Conservation (phyloP, 129 eudicot species). For the Mikania micrantha region DNA sequence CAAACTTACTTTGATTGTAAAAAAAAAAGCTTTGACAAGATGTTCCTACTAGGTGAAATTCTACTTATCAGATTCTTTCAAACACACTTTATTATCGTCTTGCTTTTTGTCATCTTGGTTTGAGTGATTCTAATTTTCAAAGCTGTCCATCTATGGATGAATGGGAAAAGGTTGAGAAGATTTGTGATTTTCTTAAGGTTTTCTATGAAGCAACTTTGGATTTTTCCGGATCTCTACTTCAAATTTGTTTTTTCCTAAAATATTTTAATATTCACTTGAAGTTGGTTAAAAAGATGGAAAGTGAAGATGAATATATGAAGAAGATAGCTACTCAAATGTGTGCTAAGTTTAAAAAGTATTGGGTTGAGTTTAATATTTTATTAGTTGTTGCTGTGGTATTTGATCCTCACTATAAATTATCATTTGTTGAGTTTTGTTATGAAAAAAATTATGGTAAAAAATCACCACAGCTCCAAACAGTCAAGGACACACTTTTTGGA, state of each 20-base stretch:
- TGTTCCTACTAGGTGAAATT: constrained; percentile 7
- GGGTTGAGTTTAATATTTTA: not conserved
- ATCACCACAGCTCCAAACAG: not conserved
- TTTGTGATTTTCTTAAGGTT: not conserved
- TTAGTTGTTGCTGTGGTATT: not conserved
- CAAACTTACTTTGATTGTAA: not conserved
- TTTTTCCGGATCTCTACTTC: not conserved
- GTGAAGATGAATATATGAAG: not conserved
- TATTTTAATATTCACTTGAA: not conserved
- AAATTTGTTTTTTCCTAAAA: not conserved
- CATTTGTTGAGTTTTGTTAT: not conserved
- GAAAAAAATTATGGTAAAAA: not conserved
- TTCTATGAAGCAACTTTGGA: not conserved
- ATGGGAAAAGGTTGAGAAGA: constrained; percentile 4
- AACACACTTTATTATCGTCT: not conserved
- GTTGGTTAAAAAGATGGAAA: not conserved
- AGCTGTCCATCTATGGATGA: not conserved
- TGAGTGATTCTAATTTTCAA: not conserved
- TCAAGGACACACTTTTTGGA: not conserved
- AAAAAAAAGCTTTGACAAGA: constrained; percentile 12
- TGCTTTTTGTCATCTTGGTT: not conserved
- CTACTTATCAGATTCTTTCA: not conserved
- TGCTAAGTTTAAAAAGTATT: not conserved
- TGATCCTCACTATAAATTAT: not conserved
- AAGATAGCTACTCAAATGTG: not conserved